Evolutionary conservation across 176 grass and related monocot genomes (phyloP), one percentile per base, ranked within the genome.

Genomic region (Oropetium thomaeum): DNA sequence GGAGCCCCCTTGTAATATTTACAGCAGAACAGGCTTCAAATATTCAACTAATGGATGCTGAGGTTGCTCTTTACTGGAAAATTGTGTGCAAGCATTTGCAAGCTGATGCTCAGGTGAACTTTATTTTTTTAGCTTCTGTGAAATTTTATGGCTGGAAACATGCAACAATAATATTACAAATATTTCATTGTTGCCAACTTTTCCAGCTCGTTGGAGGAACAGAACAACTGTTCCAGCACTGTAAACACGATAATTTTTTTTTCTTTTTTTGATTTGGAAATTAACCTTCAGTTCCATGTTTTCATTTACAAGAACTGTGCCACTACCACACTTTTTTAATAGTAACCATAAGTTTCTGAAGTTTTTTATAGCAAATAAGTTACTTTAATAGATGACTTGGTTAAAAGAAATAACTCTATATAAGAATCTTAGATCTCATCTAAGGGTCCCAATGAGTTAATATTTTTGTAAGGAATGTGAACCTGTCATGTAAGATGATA

Each of bases 51-150:
- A 98, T 92, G 88, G 87, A 88, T 68, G 86, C 91, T 40, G 96
- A 98, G 79, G 69, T 75, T 84, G 89, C 89, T 80, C 86, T 98
- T 78, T 98, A 98, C 80, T 98, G 91, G 96, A 98, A 78, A 79
- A 85, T 76, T 58, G 60, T 92, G 43, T 98, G 91, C 84, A 88
- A 74, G 73, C 91, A 90, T 88, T 83, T 98, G 82, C 89, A 98
- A 81, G 87, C 79, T 77, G 87, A 94, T 88, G 96, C 96, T 90
- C 87, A 95, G 84, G 96, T 95, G 85, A 88, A 67, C 60, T n/a
- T n/a, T n/a, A n/a, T 41, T 7, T 13, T 70, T 54, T 66, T 81
- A 33, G 27, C 54, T 78, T 66, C 5, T 73, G 37, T 55, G 73
- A 28, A 42, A 1, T 79, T 75, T 54, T 38, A 15, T 72, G 20